Base-by-base conservation (phyloP, 495 filamentous ascomycete genomes). In the Trichodelitschia bisporula region DNA sequence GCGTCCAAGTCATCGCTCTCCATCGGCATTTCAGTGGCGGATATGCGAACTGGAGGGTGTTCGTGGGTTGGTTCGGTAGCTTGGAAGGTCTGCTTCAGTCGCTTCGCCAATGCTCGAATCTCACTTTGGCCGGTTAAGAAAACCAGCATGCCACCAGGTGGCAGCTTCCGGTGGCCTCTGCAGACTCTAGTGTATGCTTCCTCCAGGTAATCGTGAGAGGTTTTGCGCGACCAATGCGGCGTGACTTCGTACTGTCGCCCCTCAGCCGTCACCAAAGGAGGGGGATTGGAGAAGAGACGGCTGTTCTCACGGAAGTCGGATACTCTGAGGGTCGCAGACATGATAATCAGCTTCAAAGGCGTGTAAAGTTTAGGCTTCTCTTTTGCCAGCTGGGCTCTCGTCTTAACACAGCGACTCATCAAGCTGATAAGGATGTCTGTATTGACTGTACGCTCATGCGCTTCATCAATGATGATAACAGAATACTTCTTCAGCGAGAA, bases 341-440 rank as follows among this genome's bases (percentile, higher is more conserved):
- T 99, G 49, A 99, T 90, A 34, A 99, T 66, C 4, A 99, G 60
- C 51, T 93, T 99, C 40, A 99, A 40, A 4, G 80, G 79, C 40
- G 66, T 67, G 29, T 40, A 35, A 21, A 55, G 53, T 30, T 46
- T 51, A 1, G 44, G 46, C 38, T 76, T 58, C 46, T 76, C 64
- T 34, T 52, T 48, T 13, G 56, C 58, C 59, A 82, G 64, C 3
- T 62, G 49, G 36, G 67, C 62, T 30, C 76, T 56, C 32, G 92
- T 49, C 32, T 79, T 76, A 9, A 93, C 73, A 14, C 93, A 83
- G 42, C 86, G 65, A 43, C 80, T 92, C 28, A 93, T 64, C 68
- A 99, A 84, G 8, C 86, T 84, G 41, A 99, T 80, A 17, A 95
- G 57, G 32, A 99, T 91, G 48, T 95, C 89, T 10, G 89, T 95